These are phyloP conservation scores for Eimeria acervulina DNA, from an alignment of 169 alveolate genomes.

Conservation along the genomic window DNA sequence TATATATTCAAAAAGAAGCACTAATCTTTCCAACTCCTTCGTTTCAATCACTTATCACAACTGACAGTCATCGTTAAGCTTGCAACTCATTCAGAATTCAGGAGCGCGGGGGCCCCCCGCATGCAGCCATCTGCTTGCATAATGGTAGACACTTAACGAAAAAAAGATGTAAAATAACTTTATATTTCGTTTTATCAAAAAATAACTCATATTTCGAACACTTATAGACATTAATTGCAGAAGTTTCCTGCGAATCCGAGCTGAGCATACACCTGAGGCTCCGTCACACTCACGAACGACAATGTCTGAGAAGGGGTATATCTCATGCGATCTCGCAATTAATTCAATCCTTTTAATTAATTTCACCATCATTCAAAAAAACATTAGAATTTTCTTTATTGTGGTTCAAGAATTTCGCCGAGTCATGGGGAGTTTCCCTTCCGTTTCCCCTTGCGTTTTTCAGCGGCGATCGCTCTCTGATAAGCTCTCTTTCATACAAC, in stretches of 20 bases:
- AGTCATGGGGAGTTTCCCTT: not conserved
- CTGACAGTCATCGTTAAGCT: too few species aligned
- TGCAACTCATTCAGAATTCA: too few species aligned
- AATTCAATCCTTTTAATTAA: not conserved
- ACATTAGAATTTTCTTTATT: not conserved
- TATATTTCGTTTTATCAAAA: not conserved
- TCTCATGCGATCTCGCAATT: not conserved
- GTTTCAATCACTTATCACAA: too few species aligned
- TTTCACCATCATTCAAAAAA: not conserved
- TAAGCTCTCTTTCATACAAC: too few species aligned
- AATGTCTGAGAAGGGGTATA: constrained; percentile 43
- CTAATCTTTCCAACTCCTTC: too few species aligned
- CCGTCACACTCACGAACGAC: not conserved
- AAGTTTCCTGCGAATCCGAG: not conserved
- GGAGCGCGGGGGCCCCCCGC: constrained; percentile 22
- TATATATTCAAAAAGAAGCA: too few species aligned
- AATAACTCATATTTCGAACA: not conserved
- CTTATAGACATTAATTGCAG: not conserved
- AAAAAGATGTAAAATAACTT: not conserved
- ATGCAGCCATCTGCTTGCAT: not conserved
- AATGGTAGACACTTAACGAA: not conserved
- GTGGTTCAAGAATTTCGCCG: not conserved
- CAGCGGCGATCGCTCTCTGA: too few species aligned
- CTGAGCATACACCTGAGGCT: constrained; percentile 5
- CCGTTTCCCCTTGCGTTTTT: not conserved